phyloP scores from a whole-genome alignment of 2,329 filamentous ascomycete species.

The Lachnellula hyalina region DNA sequence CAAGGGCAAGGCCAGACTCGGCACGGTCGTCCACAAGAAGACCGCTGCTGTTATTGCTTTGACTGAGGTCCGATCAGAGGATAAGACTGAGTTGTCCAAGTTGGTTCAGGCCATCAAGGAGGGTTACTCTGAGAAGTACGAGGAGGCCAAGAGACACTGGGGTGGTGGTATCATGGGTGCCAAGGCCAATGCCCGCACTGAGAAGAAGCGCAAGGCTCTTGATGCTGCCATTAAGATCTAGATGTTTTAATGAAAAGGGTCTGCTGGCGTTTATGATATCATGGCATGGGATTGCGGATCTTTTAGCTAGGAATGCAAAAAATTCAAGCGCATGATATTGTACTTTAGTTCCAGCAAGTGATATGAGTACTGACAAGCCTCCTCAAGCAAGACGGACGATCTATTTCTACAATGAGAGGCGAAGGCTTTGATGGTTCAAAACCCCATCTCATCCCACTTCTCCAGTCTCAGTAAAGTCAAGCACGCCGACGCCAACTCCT shows the following conservation, averaged over 20 bases:
- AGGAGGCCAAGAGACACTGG: slow-evolving; percentile 89
- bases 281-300: slow-evolving; percentile 26
- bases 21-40: slow-evolving; percentile 99
- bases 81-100: slow-evolving; percentile 98
- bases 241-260: slow-evolving; percentile 29
- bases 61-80: slow-evolving; percentile 95
- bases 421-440: too few relatives aligned
- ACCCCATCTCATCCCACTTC: too few relatives aligned
- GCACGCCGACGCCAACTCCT: too few relatives aligned
- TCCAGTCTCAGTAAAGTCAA: too few relatives aligned
- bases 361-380: not conserved
- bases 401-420: too few relatives aligned
- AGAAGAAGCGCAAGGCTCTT: slow-evolving; percentile 73
- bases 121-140: slow-evolving; percentile 93
- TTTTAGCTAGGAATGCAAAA: slow-evolving; percentile 29
- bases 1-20: slow-evolving; percentile 99
- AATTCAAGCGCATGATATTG: slow-evolving; percentile 33
- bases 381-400: too few relatives aligned
- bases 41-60: slow-evolving; percentile 93
- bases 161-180: slow-evolving; percentile 99
- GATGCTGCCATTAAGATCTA: slow-evolving; percentile 98
- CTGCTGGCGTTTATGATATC: slow-evolving; percentile 31
- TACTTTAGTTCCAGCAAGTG: slow-evolving; percentile 14
- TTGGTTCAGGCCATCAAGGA: slow-evolving; percentile 96
- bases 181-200: slow-evolving; percentile 74